Evolutionary conservation across 805 yeast genomes (phyloP).

Genomic region (Nakazawaea anatomiae): DNA sequence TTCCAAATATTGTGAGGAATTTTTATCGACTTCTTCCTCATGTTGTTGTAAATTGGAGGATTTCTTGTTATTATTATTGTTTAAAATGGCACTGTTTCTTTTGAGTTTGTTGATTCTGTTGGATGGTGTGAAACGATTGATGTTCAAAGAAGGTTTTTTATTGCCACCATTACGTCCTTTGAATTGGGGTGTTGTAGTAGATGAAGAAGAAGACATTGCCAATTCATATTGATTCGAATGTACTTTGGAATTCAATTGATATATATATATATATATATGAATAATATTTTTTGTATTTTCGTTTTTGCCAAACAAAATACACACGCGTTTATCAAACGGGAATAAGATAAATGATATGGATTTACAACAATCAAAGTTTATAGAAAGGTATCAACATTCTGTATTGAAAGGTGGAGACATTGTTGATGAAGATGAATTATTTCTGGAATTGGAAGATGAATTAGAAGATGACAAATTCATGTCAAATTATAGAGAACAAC

Average conservation of each 20-base stretch:
- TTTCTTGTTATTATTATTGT: no score
- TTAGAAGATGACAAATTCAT: constrained; percentile 42
- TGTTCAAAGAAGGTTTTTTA: constrained; percentile 5
- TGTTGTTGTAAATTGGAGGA: background rate
- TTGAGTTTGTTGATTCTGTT: background rate
- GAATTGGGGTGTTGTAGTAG: background rate
- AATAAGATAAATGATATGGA: constrained; percentile 23
- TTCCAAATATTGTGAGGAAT: constrained; percentile 20
- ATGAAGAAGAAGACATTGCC: background rate
- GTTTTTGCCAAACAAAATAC: background rate
- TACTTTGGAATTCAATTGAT: background rate
- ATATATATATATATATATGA: background rate
- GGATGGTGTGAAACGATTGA: constrained; percentile 5
- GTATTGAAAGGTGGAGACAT: constrained; percentile 21
- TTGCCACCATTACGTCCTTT: background rate
- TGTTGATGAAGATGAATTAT: constrained; percentile 32
- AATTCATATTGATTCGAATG: background rate
- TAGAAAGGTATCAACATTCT: constrained; percentile 41
- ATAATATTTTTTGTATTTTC: background rate
- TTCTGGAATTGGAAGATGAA: constrained; percentile 45
- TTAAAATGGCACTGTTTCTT: background rate
- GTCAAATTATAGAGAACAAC: constrained; percentile 51
- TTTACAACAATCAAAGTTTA: constrained; percentile 23
- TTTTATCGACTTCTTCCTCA: constrained; percentile 10
- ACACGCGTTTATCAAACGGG: no score